Percentiles rank a stretch among this genome's conserved stretches.
Evolutionary conservation across 352 stramenopile genomes (phyloP).

Genomic region (Pilasporangium apinafurcum): DNA sequence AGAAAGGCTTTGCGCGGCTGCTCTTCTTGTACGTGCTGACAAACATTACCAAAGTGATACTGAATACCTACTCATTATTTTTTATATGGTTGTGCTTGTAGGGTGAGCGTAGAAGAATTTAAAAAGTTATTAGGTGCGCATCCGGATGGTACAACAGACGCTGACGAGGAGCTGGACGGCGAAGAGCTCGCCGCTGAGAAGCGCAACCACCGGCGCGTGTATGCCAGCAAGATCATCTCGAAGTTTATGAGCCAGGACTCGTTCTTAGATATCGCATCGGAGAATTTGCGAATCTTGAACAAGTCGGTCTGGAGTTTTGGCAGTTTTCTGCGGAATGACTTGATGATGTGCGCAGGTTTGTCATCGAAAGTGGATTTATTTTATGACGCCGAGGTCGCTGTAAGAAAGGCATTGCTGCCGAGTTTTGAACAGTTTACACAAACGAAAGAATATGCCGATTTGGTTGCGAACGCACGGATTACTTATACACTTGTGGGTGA

Average conservation of each 20-base stretch:
- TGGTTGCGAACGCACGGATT: slow-evolving; percentile 50
- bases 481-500: slow-evolving; percentile 33
- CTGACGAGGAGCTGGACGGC: slow-evolving; percentile 3
- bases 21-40: slow-evolving; percentile 70
- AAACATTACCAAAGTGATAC: neutral
- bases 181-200: slow-evolving; percentile 14
- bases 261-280: slow-evolving; percentile 73
- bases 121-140: slow-evolving; percentile 55
- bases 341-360: slow-evolving; percentile 69
- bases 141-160: neutral
- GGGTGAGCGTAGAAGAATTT: slow-evolving; percentile 83
- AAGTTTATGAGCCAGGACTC: slow-evolving; percentile 84
- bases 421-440: slow-evolving; percentile 56
- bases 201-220: slow-evolving; percentile 39
- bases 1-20: slow-evolving; percentile 68
- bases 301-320: slow-evolving; percentile 80
- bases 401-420: slow-evolving; percentile 65
- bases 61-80: neutral
- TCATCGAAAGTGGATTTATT: slow-evolving; percentile 76
- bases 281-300: slow-evolving; percentile 72
- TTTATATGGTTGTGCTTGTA: slow-evolving; percentile 4
- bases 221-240: slow-evolving; percentile 82
- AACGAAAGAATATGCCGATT: slow-evolving; percentile 46
- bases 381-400: slow-evolving; percentile 61
- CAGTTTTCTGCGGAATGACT: slow-evolving; percentile 60